phyloP scores from a whole-genome alignment of 2,329 filamentous ascomycete species.

The Fusarium albosuccineum region DNA sequence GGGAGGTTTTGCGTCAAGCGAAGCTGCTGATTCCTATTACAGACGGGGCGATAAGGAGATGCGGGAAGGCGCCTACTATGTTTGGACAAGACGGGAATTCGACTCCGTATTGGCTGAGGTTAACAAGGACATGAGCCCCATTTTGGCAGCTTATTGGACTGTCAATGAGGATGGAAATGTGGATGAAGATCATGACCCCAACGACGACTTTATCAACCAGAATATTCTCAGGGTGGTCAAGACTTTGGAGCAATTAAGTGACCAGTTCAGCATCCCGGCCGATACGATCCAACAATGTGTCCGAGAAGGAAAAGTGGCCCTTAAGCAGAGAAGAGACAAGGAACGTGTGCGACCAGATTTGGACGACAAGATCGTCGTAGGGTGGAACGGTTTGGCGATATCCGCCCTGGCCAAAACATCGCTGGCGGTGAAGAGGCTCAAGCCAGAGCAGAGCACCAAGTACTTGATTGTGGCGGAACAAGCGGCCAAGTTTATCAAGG shows the following conservation, averaged over 20 bases:
- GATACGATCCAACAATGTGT: conserved; percentile 78
- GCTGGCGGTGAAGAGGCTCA: conserved; percentile 73
- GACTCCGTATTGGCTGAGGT: conserved; percentile 73
- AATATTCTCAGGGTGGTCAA: conserved; percentile 84
- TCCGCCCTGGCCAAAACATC: conserved; percentile 82
- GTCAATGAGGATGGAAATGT: conserved; percentile 90
- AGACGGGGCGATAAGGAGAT: conserved; percentile 82
- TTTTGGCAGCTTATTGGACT: conserved; percentile 87
- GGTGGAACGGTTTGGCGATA: conserved; percentile 91
- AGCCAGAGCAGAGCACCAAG: conserved; percentile 66
- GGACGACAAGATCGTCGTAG: conserved; percentile 89
- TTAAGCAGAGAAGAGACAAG: conserved; percentile 78
- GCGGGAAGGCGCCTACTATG: conserved; percentile 92
- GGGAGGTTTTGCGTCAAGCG: conserved; percentile 88
- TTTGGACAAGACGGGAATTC: conserved; percentile 93
- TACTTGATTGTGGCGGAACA: conserved; percentile 76
- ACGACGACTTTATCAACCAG: conserved; percentile 94
- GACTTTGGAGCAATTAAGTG: conserved; percentile 76
- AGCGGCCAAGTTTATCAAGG: conserved; percentile 78
- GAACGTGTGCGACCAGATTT: conserved; percentile 82
- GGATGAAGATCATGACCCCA: conserved; percentile 82
- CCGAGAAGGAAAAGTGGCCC: conserved; percentile 72
- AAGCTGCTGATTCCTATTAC: conserved; percentile 88
- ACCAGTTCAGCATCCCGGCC: conserved; percentile 79
- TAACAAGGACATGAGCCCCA: conserved; percentile 71